phyloP scores from a whole-genome alignment of 306 rosid species.

The Begonia peltatifolia region DNA sequence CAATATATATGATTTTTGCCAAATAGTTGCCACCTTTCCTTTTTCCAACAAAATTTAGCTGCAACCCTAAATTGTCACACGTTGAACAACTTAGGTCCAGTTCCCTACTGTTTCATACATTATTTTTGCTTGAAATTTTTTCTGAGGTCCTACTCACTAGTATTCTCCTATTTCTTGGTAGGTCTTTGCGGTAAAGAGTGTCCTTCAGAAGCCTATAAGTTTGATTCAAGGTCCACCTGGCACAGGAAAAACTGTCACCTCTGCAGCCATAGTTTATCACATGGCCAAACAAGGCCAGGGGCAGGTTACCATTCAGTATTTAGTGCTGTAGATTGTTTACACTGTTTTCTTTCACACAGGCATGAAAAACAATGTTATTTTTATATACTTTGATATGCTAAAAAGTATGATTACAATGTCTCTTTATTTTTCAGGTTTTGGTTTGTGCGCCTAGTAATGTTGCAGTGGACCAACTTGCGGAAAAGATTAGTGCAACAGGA shows the following conservation, averaged over 20 bases:
- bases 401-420: not conserved
- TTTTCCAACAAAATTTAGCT: no score
- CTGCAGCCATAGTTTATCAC: constrained; percentile 98
- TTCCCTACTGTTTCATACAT: not conserved
- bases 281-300: constrained; percentile 99
- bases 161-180: constrained; percentile 12
- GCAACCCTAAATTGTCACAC: no score
- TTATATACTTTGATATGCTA: no score
- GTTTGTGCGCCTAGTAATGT: constrained; percentile 99
- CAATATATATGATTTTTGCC: no score
- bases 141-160: constrained; percentile 2
- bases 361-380: no score
- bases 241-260: constrained; percentile 95
- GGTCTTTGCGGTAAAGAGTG: constrained; percentile 98
- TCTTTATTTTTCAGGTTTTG: constrained; percentile 47
- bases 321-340: not conserved
- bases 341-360: not conserved
- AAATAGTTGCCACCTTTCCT: no score
- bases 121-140: not conserved
- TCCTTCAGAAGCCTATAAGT: constrained; percentile 97
- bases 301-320: constrained; percentile 33
- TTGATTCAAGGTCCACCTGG: constrained; percentile 99
- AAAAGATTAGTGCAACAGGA: constrained; percentile 96
- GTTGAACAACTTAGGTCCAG: no score
- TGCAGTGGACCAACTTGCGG: constrained; percentile 96